phyloP scores from a whole-genome alignment of 371 early-diverging fungal species.

The Globomyces sp. region DNA sequence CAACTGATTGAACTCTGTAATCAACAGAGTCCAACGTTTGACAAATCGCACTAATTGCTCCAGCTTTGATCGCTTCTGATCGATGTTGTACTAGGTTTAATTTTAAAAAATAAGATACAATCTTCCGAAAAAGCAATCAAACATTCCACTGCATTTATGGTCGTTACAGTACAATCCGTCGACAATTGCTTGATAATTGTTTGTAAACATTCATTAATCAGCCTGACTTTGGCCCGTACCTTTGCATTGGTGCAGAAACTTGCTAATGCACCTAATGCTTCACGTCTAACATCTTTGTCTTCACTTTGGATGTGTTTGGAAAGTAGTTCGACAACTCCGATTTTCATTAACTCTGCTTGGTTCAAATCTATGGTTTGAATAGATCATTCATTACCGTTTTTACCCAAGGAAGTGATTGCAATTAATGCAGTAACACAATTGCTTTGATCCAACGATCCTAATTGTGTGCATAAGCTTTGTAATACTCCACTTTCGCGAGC shows the following conservation, averaged over 20 bases:
- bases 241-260: slow-evolving; percentile 41
- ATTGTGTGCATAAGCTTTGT: slow-evolving; percentile 26
- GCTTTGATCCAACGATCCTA: slow-evolving; percentile 29
- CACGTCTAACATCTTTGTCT: slow-evolving; percentile 35
- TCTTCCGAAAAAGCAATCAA: slow-evolving; percentile 48
- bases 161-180: slow-evolving; percentile 24
- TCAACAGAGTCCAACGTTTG: slow-evolving; percentile 32
- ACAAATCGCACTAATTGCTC: slow-evolving; percentile 33
- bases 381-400: slow-evolving; percentile 16
- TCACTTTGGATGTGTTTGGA: slow-evolving; percentile 36
- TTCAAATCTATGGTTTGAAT: slow-evolving; percentile 35
- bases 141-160: slow-evolving; percentile 44
- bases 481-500: slow-evolving; percentile 45
- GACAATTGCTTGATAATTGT: slow-evolving; percentile 32
- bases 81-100: slow-evolving; percentile 34
- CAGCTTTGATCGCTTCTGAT: slow-evolving; percentile 40
- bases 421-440: slow-evolving; percentile 37
- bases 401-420: slow-evolving; percentile 38
- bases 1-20: slow-evolving; percentile 31
- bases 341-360: slow-evolving; percentile 45
- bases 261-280: slow-evolving; percentile 37
- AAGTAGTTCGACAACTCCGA: slow-evolving; percentile 38
- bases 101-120: slow-evolving; percentile 21
- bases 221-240: slow-evolving; percentile 31
- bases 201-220: slow-evolving; percentile 26